Conservation (phyloP, 2,329 filamentous ascomycete species). For the Trichoderma aggressivum region DNA sequence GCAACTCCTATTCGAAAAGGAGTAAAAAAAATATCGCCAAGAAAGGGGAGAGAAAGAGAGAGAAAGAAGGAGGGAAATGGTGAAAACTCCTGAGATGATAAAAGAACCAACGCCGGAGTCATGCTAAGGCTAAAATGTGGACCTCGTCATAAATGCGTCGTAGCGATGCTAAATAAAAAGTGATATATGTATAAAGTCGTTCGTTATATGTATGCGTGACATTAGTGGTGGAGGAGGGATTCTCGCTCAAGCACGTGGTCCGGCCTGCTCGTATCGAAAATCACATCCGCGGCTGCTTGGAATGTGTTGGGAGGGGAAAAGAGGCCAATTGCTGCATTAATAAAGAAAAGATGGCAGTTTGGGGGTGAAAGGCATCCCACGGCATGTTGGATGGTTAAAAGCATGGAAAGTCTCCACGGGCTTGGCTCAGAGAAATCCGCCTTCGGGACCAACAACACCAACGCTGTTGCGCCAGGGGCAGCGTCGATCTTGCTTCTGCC, state of each 20-base stretch:
- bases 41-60: neutral
- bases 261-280: neutral
- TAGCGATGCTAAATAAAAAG: constrained; percentile 17
- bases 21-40: neutral
- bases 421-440: constrained; percentile 47
- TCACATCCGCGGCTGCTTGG: neutral
- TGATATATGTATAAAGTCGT: constrained; percentile 8
- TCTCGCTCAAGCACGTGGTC: constrained; percentile 8
- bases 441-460: constrained; percentile 51
- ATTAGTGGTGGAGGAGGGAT: neutral
- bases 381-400: neutral
- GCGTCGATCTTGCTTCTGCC: constrained; percentile 40
- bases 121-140: constrained; percentile 15
- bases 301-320: neutral
- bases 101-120: constrained; percentile 17
- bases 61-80: neutral
- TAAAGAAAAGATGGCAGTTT: neutral
- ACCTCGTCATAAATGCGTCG: constrained; percentile 19
- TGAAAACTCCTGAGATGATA: neutral
- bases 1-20: neutral
- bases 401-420: neutral
- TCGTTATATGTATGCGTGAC: constrained; percentile 2
- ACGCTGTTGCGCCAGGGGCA: constrained; percentile 58
- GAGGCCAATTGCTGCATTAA: neutral
- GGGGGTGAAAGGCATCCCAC: neutral